phyloP scores from a whole-genome alignment of 2,329 filamentous ascomycete genomes.

The Colletotrichum godetiae region DNA sequence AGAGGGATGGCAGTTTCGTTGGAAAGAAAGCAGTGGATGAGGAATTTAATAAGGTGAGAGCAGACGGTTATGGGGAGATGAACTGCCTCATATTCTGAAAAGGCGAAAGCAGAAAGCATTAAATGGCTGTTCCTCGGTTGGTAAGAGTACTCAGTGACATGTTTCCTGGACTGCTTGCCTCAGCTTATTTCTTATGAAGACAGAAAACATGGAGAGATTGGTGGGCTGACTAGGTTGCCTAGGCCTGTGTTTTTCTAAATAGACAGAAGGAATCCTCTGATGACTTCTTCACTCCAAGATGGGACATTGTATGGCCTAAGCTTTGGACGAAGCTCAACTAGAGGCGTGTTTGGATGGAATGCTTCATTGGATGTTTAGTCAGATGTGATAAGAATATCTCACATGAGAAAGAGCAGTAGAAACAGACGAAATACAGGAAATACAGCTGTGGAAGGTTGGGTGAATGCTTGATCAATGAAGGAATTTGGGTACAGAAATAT shows the following conservation, averaged over 20 bases:
- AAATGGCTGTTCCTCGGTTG: background rate
- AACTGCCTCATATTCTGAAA: background rate
- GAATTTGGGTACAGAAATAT: too few species aligned
- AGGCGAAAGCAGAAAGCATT: background rate
- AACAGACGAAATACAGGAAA: background rate
- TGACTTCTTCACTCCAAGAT: background rate
- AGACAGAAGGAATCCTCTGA: background rate
- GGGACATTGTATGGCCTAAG: background rate
- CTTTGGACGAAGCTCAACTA: background rate
- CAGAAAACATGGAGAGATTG: too few species aligned
- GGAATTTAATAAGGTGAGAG: background rate
- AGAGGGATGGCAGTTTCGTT: too few species aligned
- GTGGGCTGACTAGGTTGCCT: too few species aligned
- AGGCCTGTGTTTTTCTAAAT: rapidly evolving
- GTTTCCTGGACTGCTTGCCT: too few species aligned
- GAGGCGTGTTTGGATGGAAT: background rate
- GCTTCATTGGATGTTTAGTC: background rate
- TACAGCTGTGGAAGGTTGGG: rapidly evolving
- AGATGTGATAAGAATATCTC: too few species aligned
- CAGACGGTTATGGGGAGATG: background rate
- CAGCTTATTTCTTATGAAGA: too few species aligned
- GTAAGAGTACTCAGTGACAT: too few species aligned
- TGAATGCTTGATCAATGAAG: too few species aligned
- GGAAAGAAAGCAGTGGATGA: too few species aligned
- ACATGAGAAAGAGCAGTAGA: background rate